These are phyloP conservation scores for Alnus rubra DNA, from an alignment of 306 rosid genomes.

Conservation along the genomic window DNA sequence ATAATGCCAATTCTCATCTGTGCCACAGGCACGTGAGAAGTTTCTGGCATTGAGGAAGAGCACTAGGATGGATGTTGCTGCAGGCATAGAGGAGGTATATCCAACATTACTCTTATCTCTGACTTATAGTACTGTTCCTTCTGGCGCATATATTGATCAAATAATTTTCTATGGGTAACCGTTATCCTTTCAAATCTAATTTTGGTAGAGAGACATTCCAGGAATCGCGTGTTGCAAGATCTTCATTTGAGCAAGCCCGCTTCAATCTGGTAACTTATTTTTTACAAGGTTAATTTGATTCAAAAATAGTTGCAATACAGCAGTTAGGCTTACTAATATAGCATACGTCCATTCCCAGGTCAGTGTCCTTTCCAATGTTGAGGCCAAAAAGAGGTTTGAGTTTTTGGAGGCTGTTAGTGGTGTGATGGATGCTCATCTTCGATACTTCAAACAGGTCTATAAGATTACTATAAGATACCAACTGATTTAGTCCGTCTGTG, in stretches of 20 bases:
- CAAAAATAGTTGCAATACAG: constrained; percentile 20
- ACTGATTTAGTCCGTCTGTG: neutral
- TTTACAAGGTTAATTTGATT: constrained; percentile 22
- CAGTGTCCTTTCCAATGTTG: constrained; percentile 59
- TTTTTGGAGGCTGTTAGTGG: constrained; percentile 73
- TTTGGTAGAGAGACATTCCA: constrained; percentile 69
- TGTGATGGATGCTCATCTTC: constrained; percentile 83
- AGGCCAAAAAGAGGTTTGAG: constrained; percentile 68
- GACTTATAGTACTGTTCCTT: constrained; percentile 4
- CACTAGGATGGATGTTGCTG: constrained; percentile 68
- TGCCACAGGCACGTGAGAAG: constrained; percentile 78
- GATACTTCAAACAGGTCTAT: constrained; percentile 77
- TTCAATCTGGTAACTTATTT: constrained; percentile 68
- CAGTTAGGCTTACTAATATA: constrained; percentile 30
- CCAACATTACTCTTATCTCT: constrained; percentile 18
- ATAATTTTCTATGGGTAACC: constrained; percentile 40
- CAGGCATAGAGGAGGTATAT: constrained; percentile 65
- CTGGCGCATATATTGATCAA: constrained; percentile 20
- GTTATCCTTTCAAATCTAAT: constrained; percentile 56
- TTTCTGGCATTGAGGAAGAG: constrained; percentile 75
- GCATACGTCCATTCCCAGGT: constrained; percentile 43
- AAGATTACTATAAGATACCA: constrained; percentile 20
- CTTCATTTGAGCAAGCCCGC: constrained; percentile 77
- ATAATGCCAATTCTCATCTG: constrained; percentile 32
- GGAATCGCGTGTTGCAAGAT: constrained; percentile 71